Evolutionary conservation across 352 stramenopile species (phyloP).

Genomic region (Phytophthora capsici): DNA sequence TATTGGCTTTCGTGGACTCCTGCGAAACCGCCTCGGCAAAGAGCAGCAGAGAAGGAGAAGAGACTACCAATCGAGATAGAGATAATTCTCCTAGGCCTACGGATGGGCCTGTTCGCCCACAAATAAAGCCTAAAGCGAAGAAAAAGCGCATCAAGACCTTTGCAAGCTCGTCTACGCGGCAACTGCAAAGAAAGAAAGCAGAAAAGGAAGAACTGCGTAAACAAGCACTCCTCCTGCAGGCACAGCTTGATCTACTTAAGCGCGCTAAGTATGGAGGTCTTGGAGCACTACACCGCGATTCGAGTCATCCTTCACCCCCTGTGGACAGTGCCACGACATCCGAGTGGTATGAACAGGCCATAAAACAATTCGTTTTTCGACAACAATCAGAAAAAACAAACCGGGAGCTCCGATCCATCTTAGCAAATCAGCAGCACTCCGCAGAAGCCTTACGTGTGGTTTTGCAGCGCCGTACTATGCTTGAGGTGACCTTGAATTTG

Average conservation of each 20-base stretch:
- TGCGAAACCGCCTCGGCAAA: conserved; percentile 1
- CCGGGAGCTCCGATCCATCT: conserved; percentile 13
- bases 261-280: conserved; percentile 7
- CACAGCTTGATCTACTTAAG: conserved; percentile 12
- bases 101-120: neutral
- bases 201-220: conserved; percentile 13
- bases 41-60: neutral
- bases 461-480: conserved; percentile 1
- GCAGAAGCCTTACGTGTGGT: conserved; percentile 7
- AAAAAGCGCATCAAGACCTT: conserved; percentile 26
- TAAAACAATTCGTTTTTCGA: conserved; percentile 13
- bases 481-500: conserved; percentile 3
- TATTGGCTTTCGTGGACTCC: conserved; percentile 27
- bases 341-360: conserved; percentile 12
- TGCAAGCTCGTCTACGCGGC: conserved; percentile 28
- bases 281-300: neutral
- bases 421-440: conserved; percentile 15
- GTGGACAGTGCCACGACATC: neutral
- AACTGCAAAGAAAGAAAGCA: conserved; percentile 24
- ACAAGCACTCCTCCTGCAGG: conserved; percentile 14
- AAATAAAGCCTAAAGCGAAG: conserved; percentile 4
- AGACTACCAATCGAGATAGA: neutral
- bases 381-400: conserved; percentile 28
- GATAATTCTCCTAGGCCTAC: neutral
- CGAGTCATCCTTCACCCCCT: neutral